Evolutionary conservation across 257 asterid genomes (phyloP), one percentile per base, ranked within the genome.

Genomic region (Ilex aquifolium): DNA sequence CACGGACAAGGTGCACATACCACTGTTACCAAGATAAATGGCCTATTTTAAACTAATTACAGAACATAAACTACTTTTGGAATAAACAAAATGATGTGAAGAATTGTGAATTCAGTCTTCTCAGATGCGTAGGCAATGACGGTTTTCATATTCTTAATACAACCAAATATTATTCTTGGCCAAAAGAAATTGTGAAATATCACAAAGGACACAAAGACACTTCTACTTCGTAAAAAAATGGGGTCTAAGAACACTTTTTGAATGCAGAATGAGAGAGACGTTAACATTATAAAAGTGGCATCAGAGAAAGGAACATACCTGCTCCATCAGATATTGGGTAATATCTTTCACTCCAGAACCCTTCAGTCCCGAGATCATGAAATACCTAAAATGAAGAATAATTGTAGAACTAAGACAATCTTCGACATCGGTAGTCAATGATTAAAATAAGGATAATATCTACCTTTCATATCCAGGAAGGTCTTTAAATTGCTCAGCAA

Each of bases 381-480:
- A 92, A 73, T 65, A 67, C 86, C 99, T 92, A 74, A 10, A 29
- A 56, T 65, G 72, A 50, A 56, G 11, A 21, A 53, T 59, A 59
- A 39, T 21, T 29, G 51, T 59, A 69, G 14, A 64, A 14, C 13
- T 40, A 32, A 53, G 57, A 49, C 51, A 59, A 74, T 29, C 39
- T 63, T 76, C 62, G 80, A 77, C 44, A 48, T 67, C 65, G 71
- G 57, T 46, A 53, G 52, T 67, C 49, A 31, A 75, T n/a, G 31
- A n/a, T 52, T 63, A 29, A 21, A 57, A 59, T 62, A 55, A 44
- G 10, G 61, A 67, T 48, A 64, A 67, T 32, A 58, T 60, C 59
- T 77, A 89, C 97, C 84, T 84, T 30, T 87, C 97, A 73, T 83
- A 92, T 64, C 97, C 99, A 48, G 91, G 80, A 60, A 89, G 91